Conservation (phyloP, 2,329 filamentous ascomycete genomes). For the Nigrospora oryzae region DNA sequence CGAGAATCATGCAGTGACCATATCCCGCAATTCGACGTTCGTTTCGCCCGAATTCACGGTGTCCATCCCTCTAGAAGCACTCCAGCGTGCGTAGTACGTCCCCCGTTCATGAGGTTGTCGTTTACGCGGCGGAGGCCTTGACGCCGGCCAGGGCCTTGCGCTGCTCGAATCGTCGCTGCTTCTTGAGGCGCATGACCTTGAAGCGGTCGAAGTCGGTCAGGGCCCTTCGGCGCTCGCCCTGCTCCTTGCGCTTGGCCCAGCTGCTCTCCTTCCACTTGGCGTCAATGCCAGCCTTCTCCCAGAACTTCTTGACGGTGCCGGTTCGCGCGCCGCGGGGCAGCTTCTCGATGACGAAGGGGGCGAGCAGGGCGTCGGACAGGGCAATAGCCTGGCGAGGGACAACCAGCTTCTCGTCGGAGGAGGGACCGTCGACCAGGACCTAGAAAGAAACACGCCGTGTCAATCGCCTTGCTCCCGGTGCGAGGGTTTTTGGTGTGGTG, state of each 20-base stretch:
- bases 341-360: conserved; percentile 77
- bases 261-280: conserved; percentile 84
- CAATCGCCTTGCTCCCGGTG: not conserved
- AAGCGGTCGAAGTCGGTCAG: conserved; percentile 99
- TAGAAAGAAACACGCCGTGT: conserved; percentile 28
- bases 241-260: conserved; percentile 90
- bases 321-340: conserved; percentile 80
- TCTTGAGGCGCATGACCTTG: conserved; percentile 99
- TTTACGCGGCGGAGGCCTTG: conserved; percentile 65
- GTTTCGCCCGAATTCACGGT: no score
- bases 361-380: conserved; percentile 79
- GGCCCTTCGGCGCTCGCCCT: conserved; percentile 77
- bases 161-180: conserved; percentile 98
- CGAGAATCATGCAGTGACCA: conserved; percentile 6
- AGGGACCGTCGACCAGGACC: conserved; percentile 94
- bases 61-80: no score
- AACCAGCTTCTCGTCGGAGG: conserved; percentile 67
- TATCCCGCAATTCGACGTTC: conserved; percentile 2
- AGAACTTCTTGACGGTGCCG: conserved; percentile 75
- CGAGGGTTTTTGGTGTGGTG: not conserved
- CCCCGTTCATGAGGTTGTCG: conserved; percentile 4
- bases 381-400: conserved; percentile 82
- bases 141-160: conserved; percentile 94
- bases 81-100: not conserved
- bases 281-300: conserved; percentile 89